phyloP scores from a whole-genome alignment of 73 alveolate species.

The Paramecium tetraurelia region DNA sequence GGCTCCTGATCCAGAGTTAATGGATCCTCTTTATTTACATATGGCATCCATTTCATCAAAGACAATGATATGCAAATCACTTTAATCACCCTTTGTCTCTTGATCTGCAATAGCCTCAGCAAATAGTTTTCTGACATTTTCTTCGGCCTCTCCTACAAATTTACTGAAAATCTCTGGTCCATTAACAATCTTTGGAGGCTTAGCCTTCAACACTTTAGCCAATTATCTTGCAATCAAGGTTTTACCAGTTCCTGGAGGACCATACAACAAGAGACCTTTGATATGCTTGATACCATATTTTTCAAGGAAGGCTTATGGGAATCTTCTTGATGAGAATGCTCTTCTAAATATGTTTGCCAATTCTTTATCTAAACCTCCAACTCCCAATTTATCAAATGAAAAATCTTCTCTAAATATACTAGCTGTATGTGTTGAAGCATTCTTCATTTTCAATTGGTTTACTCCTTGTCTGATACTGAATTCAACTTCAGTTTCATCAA shows the following conservation, averaged over 20 bases:
- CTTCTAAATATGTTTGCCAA: constrained; percentile 98
- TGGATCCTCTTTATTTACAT: constrained; percentile 99
- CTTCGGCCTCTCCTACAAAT: constrained; percentile 84
- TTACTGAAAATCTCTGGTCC: constrained; percentile 86
- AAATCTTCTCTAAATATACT: constrained; percentile 63
- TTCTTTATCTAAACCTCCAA: constrained; percentile 98
- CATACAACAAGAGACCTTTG: constrained; percentile 79
- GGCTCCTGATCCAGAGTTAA: constrained; percentile 96
- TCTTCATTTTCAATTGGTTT: neutral
- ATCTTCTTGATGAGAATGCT: constrained; percentile 63
- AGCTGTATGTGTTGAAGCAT: neutral
- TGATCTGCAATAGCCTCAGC: constrained; percentile 83
- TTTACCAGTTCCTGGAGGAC: constrained; percentile 89
- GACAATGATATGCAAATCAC: constrained; percentile 79
- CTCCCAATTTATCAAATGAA: constrained; percentile 99
- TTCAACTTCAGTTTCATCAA: neutral
- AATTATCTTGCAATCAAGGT: constrained; percentile 78
- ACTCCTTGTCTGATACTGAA: neutral
- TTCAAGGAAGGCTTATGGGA: constrained; percentile 96
- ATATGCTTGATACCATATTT: constrained; percentile 94
- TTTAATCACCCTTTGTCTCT: constrained; percentile 54
- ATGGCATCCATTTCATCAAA: constrained; percentile 99
- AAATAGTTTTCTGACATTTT: constrained; percentile 65
- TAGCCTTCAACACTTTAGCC: constrained; percentile 78
- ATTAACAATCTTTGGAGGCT: constrained; percentile 79